Evolutionary conservation across 2,329 filamentous ascomycete genomes (phyloP).

Genomic region (Fusarium nurragi): DNA sequence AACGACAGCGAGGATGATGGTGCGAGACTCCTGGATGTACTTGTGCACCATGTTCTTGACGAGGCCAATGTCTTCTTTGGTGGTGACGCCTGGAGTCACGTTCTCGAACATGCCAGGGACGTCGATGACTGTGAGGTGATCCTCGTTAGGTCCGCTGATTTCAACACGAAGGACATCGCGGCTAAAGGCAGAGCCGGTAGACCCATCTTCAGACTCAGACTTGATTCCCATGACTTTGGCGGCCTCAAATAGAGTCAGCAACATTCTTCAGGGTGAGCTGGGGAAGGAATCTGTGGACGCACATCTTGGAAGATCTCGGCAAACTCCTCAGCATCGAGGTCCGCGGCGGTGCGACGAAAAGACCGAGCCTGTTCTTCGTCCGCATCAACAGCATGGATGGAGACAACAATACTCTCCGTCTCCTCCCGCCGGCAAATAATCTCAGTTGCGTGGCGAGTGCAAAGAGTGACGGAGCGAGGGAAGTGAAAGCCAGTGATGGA

Average conservation of each 20-base stretch:
- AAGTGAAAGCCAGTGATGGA: constrained; percentile 63
- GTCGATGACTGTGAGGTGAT: constrained; percentile 63
- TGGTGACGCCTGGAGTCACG: constrained; percentile 51
- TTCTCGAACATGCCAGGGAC: constrained; percentile 62
- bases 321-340: constrained; percentile 46
- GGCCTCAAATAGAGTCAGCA: too few relatives aligned
- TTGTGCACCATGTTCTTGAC: constrained; percentile 58
- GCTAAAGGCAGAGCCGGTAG: constrained; percentile 53
- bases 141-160: constrained; percentile 56
- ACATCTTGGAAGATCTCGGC: constrained; percentile 54
- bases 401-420: constrained; percentile 50
- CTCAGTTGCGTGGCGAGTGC: constrained; percentile 61
- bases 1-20: constrained; percentile 60
- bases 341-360: constrained; percentile 44
- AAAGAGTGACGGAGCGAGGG: constrained; percentile 55
- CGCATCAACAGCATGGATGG: constrained; percentile 48
- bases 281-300: too few relatives aligned
- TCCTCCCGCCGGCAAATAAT: constrained; percentile 55
- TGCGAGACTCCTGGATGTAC: constrained; percentile 58
- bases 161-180: constrained; percentile 55
- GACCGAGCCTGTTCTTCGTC: constrained; percentile 17
- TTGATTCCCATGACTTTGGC: constrained; percentile 58
- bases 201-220: constrained; percentile 1
- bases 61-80: constrained; percentile 55
- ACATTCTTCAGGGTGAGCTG: too few relatives aligned